These are phyloP conservation scores for Mucor plumbeus DNA, from an alignment of 371 early-diverging fungal genomes.

Conservation along the genomic window DNA sequence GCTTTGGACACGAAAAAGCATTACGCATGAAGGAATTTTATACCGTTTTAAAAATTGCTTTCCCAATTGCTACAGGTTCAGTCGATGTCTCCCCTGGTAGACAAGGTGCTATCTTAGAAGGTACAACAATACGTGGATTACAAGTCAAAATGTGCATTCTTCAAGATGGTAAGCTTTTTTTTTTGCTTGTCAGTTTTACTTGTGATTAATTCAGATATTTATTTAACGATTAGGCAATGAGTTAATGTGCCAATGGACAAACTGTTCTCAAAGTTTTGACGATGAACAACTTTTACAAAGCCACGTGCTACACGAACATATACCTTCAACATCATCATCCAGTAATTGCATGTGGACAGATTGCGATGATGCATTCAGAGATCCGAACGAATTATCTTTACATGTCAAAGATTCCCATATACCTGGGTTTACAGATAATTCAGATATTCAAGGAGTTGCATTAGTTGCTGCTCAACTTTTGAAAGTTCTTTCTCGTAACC, in stretches of 20 bases:
- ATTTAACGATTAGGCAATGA: constrained; percentile 21
- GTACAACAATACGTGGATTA: constrained; percentile 30
- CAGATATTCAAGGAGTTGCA: constrained; percentile 57
- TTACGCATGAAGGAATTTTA: constrained; percentile 37
- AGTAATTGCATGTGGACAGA: constrained; percentile 56
- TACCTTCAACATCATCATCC: constrained; percentile 20
- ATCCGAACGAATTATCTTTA: constrained; percentile 17
- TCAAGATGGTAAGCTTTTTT: constrained; percentile 29
- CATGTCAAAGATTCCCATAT: constrained; percentile 31
- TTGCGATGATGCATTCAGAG: constrained; percentile 29
- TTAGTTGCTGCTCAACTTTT: constrained; percentile 68
- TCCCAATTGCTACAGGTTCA: constrained; percentile 24
- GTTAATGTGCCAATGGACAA: constrained; percentile 58
- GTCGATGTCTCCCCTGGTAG: constrained; percentile 9
- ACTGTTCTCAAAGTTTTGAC: constrained; percentile 51
- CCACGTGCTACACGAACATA: constrained; percentile 59
- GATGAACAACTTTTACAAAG: constrained; percentile 51
- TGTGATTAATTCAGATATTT: neutral
- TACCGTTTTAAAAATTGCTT: constrained; percentile 45
- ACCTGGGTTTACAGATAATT: constrained; percentile 40
- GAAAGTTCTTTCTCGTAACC: constrained; percentile 64
- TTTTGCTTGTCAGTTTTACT: neutral
- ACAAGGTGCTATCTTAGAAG: constrained; percentile 25
- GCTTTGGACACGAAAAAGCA: constrained; percentile 41
- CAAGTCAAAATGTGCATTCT: constrained; percentile 39